Conservation (phyloP, 495 filamentous ascomycete genomes). For the Trichoderma virens region DNA sequence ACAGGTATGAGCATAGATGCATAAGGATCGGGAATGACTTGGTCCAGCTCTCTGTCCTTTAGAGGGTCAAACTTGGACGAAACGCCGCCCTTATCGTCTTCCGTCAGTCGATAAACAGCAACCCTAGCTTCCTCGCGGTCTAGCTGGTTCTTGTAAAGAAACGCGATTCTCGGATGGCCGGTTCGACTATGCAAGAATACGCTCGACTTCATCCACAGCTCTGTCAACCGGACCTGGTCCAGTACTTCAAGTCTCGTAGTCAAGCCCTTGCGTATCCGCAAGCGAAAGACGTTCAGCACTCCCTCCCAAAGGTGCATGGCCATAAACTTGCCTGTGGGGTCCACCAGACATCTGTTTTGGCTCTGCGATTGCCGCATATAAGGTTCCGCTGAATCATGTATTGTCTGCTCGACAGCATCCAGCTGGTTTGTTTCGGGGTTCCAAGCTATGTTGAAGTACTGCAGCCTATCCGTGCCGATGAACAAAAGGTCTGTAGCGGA, state of each 20-base stretch:
- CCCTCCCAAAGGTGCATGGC: slow-evolving; percentile 86
- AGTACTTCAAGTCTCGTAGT: slow-evolving; percentile 55
- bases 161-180: slow-evolving; percentile 67
- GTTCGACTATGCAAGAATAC: slow-evolving; percentile 70
- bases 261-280: slow-evolving; percentile 46
- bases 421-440: slow-evolving; percentile 53
- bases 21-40: slow-evolving; percentile 61
- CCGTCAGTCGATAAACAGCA: slow-evolving; percentile 46
- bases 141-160: slow-evolving; percentile 71
- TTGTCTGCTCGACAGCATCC: slow-evolving; percentile 59
- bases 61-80: slow-evolving; percentile 37
- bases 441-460: slow-evolving; percentile 87
- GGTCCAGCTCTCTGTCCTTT: slow-evolving; percentile 39
- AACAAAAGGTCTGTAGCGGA: slow-evolving; percentile 80
- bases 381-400: slow-evolving; percentile 63
- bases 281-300: slow-evolving; percentile 63
- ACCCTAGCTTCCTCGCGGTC: slow-evolving; percentile 55
- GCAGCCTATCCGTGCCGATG: slow-evolving; percentile 79
- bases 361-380: slow-evolving; percentile 71
- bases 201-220: slow-evolving; percentile 77
- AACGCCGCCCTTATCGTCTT: slow-evolving; percentile 41
- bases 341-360: slow-evolving; percentile 68
- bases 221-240: slow-evolving; percentile 67
- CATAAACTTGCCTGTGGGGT: slow-evolving; percentile 75
- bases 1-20: slow-evolving; percentile 82